A percentile compares a stretch with the other conserved stretches of the same genome.
Evolutionary conservation across 768 basidiomycete species (phyloP).

Genomic region (Termitomyces sp.): DNA sequence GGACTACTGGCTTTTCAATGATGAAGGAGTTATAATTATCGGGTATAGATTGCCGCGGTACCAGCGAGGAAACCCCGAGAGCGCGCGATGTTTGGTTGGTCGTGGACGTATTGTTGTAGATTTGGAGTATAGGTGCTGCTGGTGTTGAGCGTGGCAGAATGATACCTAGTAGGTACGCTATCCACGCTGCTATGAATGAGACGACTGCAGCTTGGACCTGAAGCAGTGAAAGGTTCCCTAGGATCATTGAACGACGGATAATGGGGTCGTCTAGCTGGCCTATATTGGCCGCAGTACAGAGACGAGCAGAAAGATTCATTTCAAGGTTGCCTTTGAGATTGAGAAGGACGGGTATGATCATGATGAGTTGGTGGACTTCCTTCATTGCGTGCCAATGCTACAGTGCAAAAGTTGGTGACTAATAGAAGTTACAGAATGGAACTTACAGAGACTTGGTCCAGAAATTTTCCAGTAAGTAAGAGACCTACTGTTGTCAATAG

Average conservation of each 20-base stretch:
- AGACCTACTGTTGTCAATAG: conserved; percentile 79
- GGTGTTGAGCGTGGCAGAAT: conserved; percentile 39
- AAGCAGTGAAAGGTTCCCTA: conserved; percentile 79
- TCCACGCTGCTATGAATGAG: conserved; percentile 76
- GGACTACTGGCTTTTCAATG: conserved; percentile 2
- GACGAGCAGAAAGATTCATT: conserved; percentile 94
- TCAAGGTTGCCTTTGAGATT: conserved; percentile 99
- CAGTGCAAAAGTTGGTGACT: not conserved
- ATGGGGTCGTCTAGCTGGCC: conserved; percentile 79
- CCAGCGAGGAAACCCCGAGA: conserved; percentile 4
- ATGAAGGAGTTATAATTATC: conserved; percentile 8
- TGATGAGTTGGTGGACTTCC: conserved; percentile 90
- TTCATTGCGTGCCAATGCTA: conserved; percentile 88
- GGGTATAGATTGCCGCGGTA: conserved; percentile 20
- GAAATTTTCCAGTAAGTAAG: conserved; percentile 84
- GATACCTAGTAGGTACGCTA: conserved; percentile 69
- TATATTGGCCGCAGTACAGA: conserved; percentile 93
- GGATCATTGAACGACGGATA: conserved; percentile 57
- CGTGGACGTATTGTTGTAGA: not conserved
- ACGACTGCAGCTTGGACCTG: conserved; percentile 93
- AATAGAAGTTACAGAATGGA: not conserved
- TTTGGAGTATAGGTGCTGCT: not conserved
- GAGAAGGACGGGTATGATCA: conserved; percentile 90
- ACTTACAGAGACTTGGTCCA: conserved; percentile 81
- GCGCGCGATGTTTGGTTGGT: conserved; percentile 1